Evolutionary conservation across 1,139 yeast species (phyloP), one percentile per base, ranked within the genome.

Genomic region (Maudiozyma humilis): DNA sequence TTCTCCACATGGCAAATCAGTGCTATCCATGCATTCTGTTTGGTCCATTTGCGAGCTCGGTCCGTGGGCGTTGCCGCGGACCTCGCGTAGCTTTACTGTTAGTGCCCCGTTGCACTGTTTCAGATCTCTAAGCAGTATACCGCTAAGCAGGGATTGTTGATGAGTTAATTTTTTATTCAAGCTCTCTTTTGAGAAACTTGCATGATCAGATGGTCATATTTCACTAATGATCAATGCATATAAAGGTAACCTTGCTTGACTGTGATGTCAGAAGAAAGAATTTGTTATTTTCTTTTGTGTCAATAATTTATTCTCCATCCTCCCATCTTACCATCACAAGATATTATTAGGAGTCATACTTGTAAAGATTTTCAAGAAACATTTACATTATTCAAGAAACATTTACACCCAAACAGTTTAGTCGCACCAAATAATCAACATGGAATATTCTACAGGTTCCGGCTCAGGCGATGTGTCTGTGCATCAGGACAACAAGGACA

Each of bases 371-470:
- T 23, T 23, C 27, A 23, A 23, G 27, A 23, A 23, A n/a, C n/a
- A n/a, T n/a, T n/a, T n/a, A n/a, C n/a, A n/a, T n/a, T n/a, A n/a
- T n/a, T n/a, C n/a, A n/a, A 23, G 27, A 23, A 23, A 17, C 36
- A 15, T 13, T 5, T 32, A 12, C 36, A 15, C 6, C n/a, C 16
- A 3, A 2, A 12, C 16, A 32, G 13, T 2, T 15, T 13, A 3
- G 17, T 15, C 19, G 7, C 3, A 13, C 5, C 19, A 20, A 6
- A 19, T 10, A 18, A 10, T 13, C 19, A 35, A 34, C 5, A 35
- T 35, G 38, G 38, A 35, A 35, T 18, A 23, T 23, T 23, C 27
- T 23, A 23, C 38, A 20, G 16, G 30, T 20, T 23, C 38, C 13
- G 29, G 16, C 6, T 20, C 16, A 20, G 27, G 27, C 6, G 15